Percentiles rank a stretch among this genome's conserved stretches.
Evolutionary conservation across 225 moss, liverwort and hornwort species (phyloP).

Genomic region (Rhytidiadelphus loreus): DNA sequence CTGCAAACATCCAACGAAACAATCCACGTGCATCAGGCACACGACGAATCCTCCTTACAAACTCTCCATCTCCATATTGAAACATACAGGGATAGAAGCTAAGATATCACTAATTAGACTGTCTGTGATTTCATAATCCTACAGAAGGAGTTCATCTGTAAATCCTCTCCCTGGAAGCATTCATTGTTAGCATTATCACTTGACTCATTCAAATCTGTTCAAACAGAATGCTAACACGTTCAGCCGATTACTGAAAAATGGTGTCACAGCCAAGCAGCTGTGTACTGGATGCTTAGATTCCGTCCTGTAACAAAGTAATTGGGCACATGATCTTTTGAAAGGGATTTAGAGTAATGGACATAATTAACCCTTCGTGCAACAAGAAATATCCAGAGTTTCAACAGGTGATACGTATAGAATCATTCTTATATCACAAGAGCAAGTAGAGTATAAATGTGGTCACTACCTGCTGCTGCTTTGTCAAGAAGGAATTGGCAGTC

Average conservation of each 20-base stretch:
- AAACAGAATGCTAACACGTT: not conserved
- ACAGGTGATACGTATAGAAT: not conserved
- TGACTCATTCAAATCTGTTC: not conserved
- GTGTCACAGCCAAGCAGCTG: not conserved
- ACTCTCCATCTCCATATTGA: not conserved
- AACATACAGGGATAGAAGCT: not conserved
- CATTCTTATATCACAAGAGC: not conserved
- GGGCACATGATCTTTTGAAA: not conserved
- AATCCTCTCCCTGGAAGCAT: not conserved
- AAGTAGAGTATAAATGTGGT: not conserved
- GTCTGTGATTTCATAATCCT: not conserved
- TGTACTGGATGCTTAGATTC: not conserved
- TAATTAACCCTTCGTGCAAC: not conserved
- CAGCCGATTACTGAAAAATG: not conserved
- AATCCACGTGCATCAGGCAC: not conserved
- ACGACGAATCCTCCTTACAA: not conserved
- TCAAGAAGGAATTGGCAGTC: slow-evolving; percentile 81
- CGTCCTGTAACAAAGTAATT: not conserved
- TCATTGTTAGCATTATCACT: not conserved
- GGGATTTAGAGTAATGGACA: not conserved
- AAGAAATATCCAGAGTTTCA: not conserved
- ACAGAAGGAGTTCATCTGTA: not conserved
- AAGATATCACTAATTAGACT: not conserved
- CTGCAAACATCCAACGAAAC: slow-evolving; percentile 15
- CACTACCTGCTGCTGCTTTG: slow-evolving; percentile 56